A percentile compares a stretch with the other conserved stretches of the same genome.
Evolutionary conservation across 352 stramenopile genomes (phyloP).

Genomic region (Pythium grandisporangium): DNA sequence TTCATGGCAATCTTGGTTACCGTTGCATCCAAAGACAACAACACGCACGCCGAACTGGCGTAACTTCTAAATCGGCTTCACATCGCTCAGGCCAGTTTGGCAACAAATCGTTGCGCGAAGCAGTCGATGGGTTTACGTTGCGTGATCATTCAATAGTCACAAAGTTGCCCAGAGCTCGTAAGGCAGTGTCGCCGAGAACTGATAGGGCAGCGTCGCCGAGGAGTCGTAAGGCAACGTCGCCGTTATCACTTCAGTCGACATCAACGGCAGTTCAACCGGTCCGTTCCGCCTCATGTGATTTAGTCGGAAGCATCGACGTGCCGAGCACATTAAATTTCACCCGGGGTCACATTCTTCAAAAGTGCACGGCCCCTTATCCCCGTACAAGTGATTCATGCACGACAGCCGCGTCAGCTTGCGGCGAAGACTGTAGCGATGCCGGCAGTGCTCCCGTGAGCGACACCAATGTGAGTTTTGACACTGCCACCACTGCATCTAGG

Average conservation of each 20-base stretch:
- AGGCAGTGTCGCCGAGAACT: neutral
- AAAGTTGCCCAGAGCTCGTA: neutral
- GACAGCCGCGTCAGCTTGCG: neutral
- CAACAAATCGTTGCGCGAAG: conserved; percentile 54
- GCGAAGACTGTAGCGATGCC: neutral
- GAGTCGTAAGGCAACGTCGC: neutral
- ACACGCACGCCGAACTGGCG: neutral
- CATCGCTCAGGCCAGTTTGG: conserved; percentile 47
- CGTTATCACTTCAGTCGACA: neutral
- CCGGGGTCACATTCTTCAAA: neutral
- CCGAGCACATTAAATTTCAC: no score
- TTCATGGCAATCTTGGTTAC: no score
- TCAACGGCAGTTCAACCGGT: neutral
- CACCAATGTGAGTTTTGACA: neutral
- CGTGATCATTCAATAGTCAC: conserved; percentile 10
- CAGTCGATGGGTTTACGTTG: conserved; percentile 39
- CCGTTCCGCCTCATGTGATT: neutral
- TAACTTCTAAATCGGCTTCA: neutral
- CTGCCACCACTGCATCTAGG: no score
- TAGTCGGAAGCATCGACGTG: no score
- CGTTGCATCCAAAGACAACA: neutral
- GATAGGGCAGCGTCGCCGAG: neutral
- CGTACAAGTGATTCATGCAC: neutral
- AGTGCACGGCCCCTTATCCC: neutral
- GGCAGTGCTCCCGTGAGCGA: neutral